Percentiles rank a stretch among this genome's conserved stretches.
These are phyloP conservation scores for Tolypocladium endophyticum DNA, from an alignment of 2,329 filamentous ascomycete genomes.

Conservation along the genomic window DNA sequence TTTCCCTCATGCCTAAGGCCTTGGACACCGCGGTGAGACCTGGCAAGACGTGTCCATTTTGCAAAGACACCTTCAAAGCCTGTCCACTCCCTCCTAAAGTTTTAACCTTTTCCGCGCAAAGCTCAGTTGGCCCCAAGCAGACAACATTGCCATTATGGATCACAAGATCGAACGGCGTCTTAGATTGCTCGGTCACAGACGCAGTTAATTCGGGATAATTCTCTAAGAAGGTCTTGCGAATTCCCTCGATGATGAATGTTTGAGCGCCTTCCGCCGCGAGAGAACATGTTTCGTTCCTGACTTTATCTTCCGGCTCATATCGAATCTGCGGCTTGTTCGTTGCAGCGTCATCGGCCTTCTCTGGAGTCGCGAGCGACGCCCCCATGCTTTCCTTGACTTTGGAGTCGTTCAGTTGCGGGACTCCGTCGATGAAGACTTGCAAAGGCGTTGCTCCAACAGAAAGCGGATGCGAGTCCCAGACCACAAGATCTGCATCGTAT, in stretches of 20 bases:
- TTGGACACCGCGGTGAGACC: not conserved
- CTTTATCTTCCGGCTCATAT: not conserved
- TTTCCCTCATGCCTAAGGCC: not conserved
- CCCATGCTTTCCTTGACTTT: constrained; percentile 15
- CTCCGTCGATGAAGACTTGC: constrained; percentile 37
- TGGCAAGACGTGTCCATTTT: not conserved
- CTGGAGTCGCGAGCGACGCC: not conserved
- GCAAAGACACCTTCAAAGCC: not conserved
- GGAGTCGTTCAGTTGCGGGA: constrained; percentile 20
- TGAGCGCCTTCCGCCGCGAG: not conserved
- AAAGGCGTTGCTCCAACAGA: constrained; percentile 31
- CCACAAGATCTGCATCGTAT: constrained; percentile 38
- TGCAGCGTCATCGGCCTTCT: not conserved
- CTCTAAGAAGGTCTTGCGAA: not conserved
- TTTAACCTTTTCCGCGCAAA: not conserved
- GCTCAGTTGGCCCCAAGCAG: not conserved
- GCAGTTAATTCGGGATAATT: not conserved
- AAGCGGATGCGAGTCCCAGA: constrained; percentile 38
- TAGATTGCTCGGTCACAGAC: not conserved
- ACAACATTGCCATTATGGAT: not conserved
- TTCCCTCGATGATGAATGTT: not conserved
- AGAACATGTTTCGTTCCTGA: not conserved
- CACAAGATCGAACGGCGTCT: not conserved
- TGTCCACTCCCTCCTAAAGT: not conserved
- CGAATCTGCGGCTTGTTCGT: not conserved